Evolutionary conservation across 2,329 filamentous ascomycete species (phyloP), one percentile per base, ranked within the genome.

Genomic region (Diaporthe citri): DNA sequence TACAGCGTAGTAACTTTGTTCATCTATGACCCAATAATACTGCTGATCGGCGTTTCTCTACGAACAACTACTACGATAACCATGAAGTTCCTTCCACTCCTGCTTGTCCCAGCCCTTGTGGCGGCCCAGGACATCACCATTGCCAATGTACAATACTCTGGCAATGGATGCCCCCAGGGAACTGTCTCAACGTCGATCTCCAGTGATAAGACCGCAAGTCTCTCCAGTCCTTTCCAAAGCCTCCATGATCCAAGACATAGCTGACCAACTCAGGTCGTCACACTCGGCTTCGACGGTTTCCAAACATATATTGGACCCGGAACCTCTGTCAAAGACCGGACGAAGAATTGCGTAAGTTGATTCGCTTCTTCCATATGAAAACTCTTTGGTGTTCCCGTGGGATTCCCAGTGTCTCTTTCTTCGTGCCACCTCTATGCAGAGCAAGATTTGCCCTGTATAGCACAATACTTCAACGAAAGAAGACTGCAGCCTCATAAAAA

Each of bases 231-330:
- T 6, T 17, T 7, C 22, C 20, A 31, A 36, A 10, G 9, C 22
- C 7, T 15, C 6, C 34, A 22, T 55, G 22, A 20, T 8, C 39
- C 25, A 12, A 20, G 15, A 31, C 3, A 4, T 10, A 28, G 28
- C 64, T 69, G 25, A 57, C 25, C 1, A 39, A 48, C 22, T n/a
- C 48, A 86, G 84, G 79, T 87, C 77, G 83, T 87, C 79, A 87
- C 86, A 59, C 86, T 87, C 74, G 86, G 86, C 74, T 87, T 87
- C 77, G 86, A 87, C 77, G 76, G 78, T 64, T 87, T 87, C 82
- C 86, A 87, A 80, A 86, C 85, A 73, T 87, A 86, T 80, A 87
- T 86, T 73, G 86, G 86, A 3, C 85, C 85, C n/a, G 84, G 82
- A 59, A 83, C 82, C 67, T 71, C 75, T 64, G 76, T 79, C 6